These are phyloP conservation scores for Hydrangea macrophylla DNA, from an alignment of 148 eudicot species.

Conservation along the genomic window DNA sequence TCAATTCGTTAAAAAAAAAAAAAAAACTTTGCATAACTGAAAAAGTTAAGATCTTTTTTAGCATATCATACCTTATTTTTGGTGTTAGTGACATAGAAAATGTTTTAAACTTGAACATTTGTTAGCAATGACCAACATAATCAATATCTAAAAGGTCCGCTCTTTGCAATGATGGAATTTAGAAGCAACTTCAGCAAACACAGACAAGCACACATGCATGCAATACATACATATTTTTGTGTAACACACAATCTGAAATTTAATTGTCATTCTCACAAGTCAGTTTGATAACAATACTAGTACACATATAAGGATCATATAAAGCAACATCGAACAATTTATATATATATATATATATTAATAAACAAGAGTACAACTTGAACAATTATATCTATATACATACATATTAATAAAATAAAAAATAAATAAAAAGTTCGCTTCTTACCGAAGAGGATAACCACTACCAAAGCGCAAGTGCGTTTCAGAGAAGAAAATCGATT, in stretches of 20 bases:
- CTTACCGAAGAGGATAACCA: slow-evolving; percentile 43
- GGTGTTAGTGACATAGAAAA: too few species aligned
- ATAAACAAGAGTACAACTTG: too few species aligned
- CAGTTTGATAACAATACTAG: not conserved
- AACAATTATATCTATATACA: too few species aligned
- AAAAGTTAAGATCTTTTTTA: too few species aligned
- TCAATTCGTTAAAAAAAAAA: too few species aligned
- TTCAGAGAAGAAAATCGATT: slow-evolving; percentile 68
- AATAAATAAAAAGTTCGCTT: not conserved
- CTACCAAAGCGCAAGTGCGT: slow-evolving; percentile 49
- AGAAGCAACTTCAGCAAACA: not conserved
- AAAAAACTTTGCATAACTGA: too few species aligned
- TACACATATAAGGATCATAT: not conserved
- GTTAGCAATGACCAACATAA: not conserved
- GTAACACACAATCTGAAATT: not conserved
- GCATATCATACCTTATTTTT: too few species aligned
- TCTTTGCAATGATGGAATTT: not conserved
- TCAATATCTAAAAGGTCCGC: not conserved
- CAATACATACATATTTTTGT: not conserved
- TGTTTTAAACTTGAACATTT: too few species aligned
- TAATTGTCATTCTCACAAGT: not conserved
- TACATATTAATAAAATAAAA: too few species aligned
- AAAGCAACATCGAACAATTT: not conserved
- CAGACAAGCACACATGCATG: too few species aligned
- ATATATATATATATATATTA: too few species aligned